Evolutionary conservation across 2,329 filamentous ascomycete genomes (phyloP).

Genomic region (Pyricularia sp.): DNA sequence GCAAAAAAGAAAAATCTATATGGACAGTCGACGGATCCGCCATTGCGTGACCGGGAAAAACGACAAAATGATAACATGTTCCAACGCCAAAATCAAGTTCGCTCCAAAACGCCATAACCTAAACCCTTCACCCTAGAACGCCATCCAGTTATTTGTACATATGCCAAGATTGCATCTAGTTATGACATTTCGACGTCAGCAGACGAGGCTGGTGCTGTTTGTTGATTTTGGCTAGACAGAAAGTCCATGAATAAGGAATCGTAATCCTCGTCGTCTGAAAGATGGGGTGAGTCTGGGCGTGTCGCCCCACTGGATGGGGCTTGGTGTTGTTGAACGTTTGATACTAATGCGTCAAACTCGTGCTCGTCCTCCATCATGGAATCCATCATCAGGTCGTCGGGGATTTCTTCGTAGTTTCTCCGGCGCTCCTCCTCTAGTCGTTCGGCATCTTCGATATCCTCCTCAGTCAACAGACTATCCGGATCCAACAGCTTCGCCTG

Average conservation of each 20-base stretch:
- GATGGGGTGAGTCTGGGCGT: slow-evolving; percentile 20
- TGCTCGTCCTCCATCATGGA: slow-evolving; percentile 37
- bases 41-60: background rate
- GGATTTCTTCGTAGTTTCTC: slow-evolving; percentile 11
- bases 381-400: slow-evolving; percentile 41
- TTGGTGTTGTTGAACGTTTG: slow-evolving; percentile 21
- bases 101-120: background rate
- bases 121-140: background rate
- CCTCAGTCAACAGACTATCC: slow-evolving; percentile 29
- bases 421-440: slow-evolving; percentile 18
- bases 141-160: background rate
- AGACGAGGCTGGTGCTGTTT: slow-evolving; percentile 11
- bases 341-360: slow-evolving; percentile 44
- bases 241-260: slow-evolving; percentile 55
- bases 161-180: background rate
- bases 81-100: background rate
- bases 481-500: slow-evolving; percentile 25
- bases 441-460: slow-evolving; percentile 37
- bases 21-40: background rate
- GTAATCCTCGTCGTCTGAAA: slow-evolving; percentile 47
- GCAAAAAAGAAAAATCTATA: background rate
- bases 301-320: slow-evolving; percentile 10
- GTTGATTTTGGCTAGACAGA: slow-evolving; percentile 28
- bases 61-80: background rate
- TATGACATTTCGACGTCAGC: slow-evolving; percentile 33